Base-by-base conservation (phyloP, 1,139 yeast species). In the Suhomyces chickasaworum region DNA sequence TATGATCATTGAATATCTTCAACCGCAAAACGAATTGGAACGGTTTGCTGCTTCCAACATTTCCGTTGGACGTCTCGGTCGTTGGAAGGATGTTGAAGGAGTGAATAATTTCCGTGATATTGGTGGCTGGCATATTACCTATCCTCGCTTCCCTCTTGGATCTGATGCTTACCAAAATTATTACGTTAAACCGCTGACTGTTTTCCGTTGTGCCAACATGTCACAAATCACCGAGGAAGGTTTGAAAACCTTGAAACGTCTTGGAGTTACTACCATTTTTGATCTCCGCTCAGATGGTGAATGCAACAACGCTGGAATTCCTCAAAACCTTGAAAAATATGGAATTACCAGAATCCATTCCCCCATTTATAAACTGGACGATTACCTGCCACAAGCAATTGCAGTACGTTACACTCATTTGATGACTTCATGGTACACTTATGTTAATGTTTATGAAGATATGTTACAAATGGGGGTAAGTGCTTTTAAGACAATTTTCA, bases 31-130 rank as follows among this genome's bases (percentile, higher is more conserved):
- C 8, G 85, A 84, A 53, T 65, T 80, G 31, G 59, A 63, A 13
- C 67, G 95, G 47, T 86, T 84, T 57, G 69, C 71, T 50, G 59
- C 66, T 7, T 52, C 65, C 1, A 68, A 73, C 34, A 49, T 57
- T 20, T 60, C 56, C 17, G 68, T 83, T 9, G 77, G 77, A 0
- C 61, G 61, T 18, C 60, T 69, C 16, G 62, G 80, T 3, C 68
- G 89, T 45, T 84, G 88, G 86, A 81, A 81, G 52, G 50, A 64
- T 1, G 75, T 86, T 36, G 89, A 82, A 31, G 93, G 95, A 0
- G 79, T 87, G 10, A 64, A 75, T 44, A 89, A 89, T 58, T 84
- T 88, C 57, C 75, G 97, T 53, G 96, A 89, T 58, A 63, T 84
- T 48, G 97, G 96, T 1, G 96, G 96, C 3, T 89, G 86, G 81